phyloP scores from a whole-genome alignment of 352 stramenopile genomes.

The Pythium folliculosum region DNA sequence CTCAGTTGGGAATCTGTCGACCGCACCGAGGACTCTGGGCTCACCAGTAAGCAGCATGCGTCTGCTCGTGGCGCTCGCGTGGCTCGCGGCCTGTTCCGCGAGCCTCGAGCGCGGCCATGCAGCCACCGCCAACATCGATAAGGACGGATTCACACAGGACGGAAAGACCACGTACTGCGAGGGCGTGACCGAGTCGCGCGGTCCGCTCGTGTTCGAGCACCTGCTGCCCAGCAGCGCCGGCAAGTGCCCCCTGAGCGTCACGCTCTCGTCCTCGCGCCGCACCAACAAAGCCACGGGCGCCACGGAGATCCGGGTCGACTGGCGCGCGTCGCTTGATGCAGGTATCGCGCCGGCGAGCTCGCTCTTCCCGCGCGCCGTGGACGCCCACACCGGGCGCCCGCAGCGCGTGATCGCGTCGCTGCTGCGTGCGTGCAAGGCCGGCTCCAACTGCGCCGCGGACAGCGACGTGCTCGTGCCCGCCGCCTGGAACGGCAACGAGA shows the following conservation, averaged over 20 bases:
- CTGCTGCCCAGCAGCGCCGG: constrained; percentile 48
- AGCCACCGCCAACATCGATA: constrained; percentile 16
- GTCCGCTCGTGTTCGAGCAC: constrained; percentile 45
- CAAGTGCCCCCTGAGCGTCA: constrained; percentile 47
- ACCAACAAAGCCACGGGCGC: constrained; percentile 34
- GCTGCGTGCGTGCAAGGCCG: constrained; percentile 54
- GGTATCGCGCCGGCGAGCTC: constrained; percentile 21
- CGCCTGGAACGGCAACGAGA: constrained; percentile 26
- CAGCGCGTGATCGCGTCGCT: constrained; percentile 42
- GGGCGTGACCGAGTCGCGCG: constrained; percentile 36
- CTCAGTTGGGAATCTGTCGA: constrained; percentile 9
- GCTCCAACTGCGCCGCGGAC: constrained; percentile 62
- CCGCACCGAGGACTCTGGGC: not conserved
- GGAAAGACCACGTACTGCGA: constrained; percentile 67
- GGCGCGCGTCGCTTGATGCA: constrained; percentile 31
- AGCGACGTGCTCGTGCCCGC: constrained; percentile 27
- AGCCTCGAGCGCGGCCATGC: not conserved
- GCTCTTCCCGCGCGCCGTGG: constrained; percentile 67
- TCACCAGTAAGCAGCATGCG: not conserved
- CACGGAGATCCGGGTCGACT: constrained; percentile 50
- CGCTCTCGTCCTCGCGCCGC: constrained; percentile 36
- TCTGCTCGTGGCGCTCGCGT: not conserved
- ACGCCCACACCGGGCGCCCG: constrained; percentile 41
- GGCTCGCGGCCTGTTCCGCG: constrained; percentile 4
- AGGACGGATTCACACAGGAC: constrained; percentile 22